These are phyloP conservation scores for Ascoidea tarda DNA, from an alignment of 805 yeast species.

Conservation along the genomic window DNA sequence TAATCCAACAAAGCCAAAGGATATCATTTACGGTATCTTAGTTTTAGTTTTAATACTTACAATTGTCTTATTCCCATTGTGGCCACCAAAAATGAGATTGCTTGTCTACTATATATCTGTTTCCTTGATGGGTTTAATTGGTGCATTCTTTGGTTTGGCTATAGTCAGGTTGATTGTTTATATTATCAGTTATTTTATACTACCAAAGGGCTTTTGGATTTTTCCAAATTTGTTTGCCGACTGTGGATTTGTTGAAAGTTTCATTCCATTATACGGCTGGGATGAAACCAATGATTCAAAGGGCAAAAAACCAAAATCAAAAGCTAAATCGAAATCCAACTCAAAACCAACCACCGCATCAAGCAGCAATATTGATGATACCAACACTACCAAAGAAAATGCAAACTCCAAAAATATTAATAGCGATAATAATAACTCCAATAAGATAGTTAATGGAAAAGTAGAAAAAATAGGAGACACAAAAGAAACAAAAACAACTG, in stretches of 20 bases:
- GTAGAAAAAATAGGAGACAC: constrained; percentile 18
- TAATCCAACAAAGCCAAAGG: constrained; percentile 50
- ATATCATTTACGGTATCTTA: constrained; percentile 43
- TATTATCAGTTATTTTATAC: constrained; percentile 37
- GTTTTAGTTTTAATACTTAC: constrained; percentile 52
- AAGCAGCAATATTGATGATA: background rate
- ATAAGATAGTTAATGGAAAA: constrained; percentile 7
- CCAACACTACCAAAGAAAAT: background rate
- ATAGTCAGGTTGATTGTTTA: constrained; percentile 65
- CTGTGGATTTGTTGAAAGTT: constrained; percentile 86
- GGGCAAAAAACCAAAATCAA: constrained; percentile 18
- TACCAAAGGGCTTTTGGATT: constrained; percentile 79
- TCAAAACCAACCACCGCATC: constrained; percentile 11
- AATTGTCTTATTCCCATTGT: constrained; percentile 74
- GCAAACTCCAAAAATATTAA: no score
- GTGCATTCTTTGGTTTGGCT: constrained; percentile 63
- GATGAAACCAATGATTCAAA: constrained; percentile 29
- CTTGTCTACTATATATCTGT: constrained; percentile 88
- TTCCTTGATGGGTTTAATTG: constrained; percentile 59
- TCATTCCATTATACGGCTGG: constrained; percentile 81
- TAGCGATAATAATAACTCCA: constrained; percentile 6
- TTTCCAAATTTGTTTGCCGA: constrained; percentile 95
- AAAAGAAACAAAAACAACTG: constrained; percentile 14
- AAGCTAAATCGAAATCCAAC: constrained; percentile 6
- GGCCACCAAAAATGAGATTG: constrained; percentile 83